These are phyloP conservation scores for Triticum monococcum DNA, from an alignment of 176 grass and related monocot species.

Conservation along the genomic window DNA sequence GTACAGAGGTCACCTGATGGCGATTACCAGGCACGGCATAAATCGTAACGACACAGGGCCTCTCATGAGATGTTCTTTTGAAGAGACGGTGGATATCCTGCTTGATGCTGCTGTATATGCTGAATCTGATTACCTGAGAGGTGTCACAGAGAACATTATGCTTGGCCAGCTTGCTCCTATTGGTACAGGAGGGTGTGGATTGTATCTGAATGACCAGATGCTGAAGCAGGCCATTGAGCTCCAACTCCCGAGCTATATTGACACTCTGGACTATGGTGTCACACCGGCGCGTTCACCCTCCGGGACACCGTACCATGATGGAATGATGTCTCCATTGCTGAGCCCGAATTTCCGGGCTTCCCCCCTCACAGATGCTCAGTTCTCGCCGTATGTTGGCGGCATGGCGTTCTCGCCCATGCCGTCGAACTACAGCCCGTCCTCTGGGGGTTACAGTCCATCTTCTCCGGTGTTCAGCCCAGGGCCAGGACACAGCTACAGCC, in stretches of 20 bases:
- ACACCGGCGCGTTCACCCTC: slow-evolving; percentile 76
- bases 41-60: slow-evolving; percentile 91
- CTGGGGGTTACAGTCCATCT: slow-evolving; percentile 67
- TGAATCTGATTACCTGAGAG: slow-evolving; percentile 83
- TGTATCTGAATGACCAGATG: slow-evolving; percentile 96
- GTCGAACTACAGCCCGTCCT: slow-evolving; percentile 76
- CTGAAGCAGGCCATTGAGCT: slow-evolving; percentile 93
- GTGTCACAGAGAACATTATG: slow-evolving; percentile 97
- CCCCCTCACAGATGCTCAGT: slow-evolving; percentile 75
- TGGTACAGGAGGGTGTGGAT: slow-evolving; percentile 74
- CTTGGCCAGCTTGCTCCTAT: slow-evolving; percentile 94
- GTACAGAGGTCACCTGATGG: slow-evolving; percentile 92
- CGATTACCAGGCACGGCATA: slow-evolving; percentile 91
- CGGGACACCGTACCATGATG: slow-evolving; percentile 79
- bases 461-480: slow-evolving; percentile 64
- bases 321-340: slow-evolving; percentile 92
- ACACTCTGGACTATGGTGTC: slow-evolving; percentile 70
- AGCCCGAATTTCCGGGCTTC: slow-evolving; percentile 88
- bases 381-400: slow-evolving; percentile 90
- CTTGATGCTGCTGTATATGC: slow-evolving; percentile 92
- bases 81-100: slow-evolving; percentile 93
- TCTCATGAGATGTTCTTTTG: slow-evolving; percentile 93
- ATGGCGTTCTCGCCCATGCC: slow-evolving; percentile 85
- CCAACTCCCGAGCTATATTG: slow-evolving; percentile 84
- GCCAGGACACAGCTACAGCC: slow-evolving; percentile 42